Evolutionary conservation across 176 grass and related monocot genomes (phyloP).

Genomic region (Otatea glauca): DNA sequence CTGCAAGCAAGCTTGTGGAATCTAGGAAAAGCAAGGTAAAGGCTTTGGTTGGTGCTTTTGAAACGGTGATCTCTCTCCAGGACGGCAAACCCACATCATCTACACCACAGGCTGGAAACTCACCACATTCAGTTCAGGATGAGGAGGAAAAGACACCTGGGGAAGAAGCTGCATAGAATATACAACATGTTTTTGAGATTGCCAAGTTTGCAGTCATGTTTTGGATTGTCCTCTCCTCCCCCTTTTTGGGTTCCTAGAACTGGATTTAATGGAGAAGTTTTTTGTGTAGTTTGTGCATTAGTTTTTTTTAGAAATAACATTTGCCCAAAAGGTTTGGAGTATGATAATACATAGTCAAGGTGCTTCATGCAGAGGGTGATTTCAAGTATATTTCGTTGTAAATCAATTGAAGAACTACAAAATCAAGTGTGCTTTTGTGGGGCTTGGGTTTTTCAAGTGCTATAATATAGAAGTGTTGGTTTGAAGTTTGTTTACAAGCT

Average conservation of each 20-base stretch:
- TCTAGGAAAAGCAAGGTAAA: conserved; percentile 97
- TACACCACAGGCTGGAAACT: conserved; percentile 44
- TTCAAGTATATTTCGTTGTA: conserved; percentile 33
- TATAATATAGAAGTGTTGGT: conserved; percentile 17
- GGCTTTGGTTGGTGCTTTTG: conserved; percentile 92
- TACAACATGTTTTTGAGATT: neutral
- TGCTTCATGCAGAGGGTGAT: neutral
- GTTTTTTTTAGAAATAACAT: conserved; percentile 11
- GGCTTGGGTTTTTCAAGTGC: conserved; percentile 26
- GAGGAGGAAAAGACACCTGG: conserved; percentile 1
- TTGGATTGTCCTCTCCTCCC: neutral
- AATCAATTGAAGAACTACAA: conserved; percentile 19
- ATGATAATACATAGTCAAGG: conserved; percentile 27
- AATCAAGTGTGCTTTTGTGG: conserved; percentile 37
- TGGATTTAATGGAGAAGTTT: neutral
- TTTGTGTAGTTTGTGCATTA: conserved; percentile 39
- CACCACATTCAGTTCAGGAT: conserved; percentile 44
- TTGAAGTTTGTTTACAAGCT: conserved; percentile 12
- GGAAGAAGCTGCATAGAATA: conserved; percentile 39
- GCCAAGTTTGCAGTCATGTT: conserved; percentile 8
- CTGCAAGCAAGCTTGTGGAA: conserved; percentile 86
- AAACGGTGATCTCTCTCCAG: conserved; percentile 95
- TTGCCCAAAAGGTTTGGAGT: conserved; percentile 22
- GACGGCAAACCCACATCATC: conserved; percentile 68
- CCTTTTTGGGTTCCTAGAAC: neutral